Percentiles rank a stretch among this genome's conserved stretches.
Evolutionary conservation across 164 flowering plant species (phyloP).

Genomic region (Houttuynia cordata): DNA sequence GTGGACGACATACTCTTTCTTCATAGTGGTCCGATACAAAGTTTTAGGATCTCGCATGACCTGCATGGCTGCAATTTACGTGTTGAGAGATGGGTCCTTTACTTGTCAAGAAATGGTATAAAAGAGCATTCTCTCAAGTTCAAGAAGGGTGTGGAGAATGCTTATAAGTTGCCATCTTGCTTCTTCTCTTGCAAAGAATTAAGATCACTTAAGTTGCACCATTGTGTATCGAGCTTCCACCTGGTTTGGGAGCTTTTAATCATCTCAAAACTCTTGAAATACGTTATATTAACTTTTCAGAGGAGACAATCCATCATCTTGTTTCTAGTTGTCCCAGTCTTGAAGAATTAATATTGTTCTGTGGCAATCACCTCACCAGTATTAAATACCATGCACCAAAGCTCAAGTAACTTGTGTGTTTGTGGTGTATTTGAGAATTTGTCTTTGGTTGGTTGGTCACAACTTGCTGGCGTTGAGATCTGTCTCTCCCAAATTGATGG

Average conservation of each 20-base stretch:
- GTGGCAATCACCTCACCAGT: background rate
- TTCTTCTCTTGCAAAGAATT: conserved; percentile 32
- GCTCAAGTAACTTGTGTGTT: background rate
- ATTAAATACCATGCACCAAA: background rate
- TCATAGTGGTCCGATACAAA: conserved; percentile 43
- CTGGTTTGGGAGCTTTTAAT: conserved; percentile 29
- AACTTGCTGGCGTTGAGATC: background rate
- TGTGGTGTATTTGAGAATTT: background rate
- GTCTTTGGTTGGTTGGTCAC: background rate
- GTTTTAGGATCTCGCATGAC: conserved; percentile 34
- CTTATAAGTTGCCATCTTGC: conserved; percentile 36
- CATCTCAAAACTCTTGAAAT: conserved; percentile 44
- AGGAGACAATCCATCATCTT: conserved; percentile 30
- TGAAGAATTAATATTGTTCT: background rate
- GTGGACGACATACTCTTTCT: no score
- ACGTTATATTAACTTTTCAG: conserved; percentile 31
- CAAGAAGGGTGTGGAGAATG: conserved; percentile 25
- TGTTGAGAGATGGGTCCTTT: conserved; percentile 45
- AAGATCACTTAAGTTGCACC: conserved; percentile 31
- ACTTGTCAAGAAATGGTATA: conserved; percentile 31
- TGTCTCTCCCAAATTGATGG: background rate
- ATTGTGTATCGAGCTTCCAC: conserved; percentile 39
- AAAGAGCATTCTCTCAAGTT: conserved; percentile 38
- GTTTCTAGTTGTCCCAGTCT: conserved; percentile 27
- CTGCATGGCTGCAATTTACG: conserved; percentile 27